Conservation (phyloP, 306 rosid genomes). For the Parietaria judaica region DNA sequence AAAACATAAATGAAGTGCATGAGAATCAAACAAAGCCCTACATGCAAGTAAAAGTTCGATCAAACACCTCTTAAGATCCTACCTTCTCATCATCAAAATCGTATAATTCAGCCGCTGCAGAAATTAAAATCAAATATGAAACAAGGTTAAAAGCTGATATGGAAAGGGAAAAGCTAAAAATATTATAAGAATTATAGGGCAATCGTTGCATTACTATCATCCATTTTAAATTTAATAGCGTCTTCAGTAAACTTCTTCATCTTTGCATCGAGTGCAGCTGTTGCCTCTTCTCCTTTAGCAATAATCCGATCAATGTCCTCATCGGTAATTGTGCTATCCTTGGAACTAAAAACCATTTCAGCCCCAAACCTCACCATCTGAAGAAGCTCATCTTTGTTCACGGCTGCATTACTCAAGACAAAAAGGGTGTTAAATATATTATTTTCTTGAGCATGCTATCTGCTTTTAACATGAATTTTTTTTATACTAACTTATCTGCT, state of each 20-base stretch:
- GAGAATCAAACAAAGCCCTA: neutral
- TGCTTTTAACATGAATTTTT: neutral
- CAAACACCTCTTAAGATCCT: slow-evolving; percentile 1
- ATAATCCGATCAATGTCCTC: slow-evolving; percentile 97
- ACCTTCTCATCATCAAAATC: slow-evolving; percentile 98
- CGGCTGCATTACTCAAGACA: slow-evolving; percentile 48
- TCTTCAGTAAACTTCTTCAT: slow-evolving; percentile 99
- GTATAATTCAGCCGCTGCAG: slow-evolving; percentile 86
- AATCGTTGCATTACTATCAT: slow-evolving; percentile 58
- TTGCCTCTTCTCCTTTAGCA: slow-evolving; percentile 96
- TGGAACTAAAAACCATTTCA: slow-evolving; percentile 99
- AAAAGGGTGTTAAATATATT: slow-evolving; percentile 4
- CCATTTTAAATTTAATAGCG: slow-evolving; percentile 98
- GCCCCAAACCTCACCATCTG: slow-evolving; percentile 99
- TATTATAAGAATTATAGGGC: neutral
- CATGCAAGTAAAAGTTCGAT: neutral
- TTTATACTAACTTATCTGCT: slow-evolving; percentile 67
- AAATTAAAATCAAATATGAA: slow-evolving; percentile 16
- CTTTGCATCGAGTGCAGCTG: slow-evolving; percentile 97
- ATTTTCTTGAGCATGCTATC: neutral
- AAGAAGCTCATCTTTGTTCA: slow-evolving; percentile 90
- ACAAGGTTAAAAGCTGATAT: slow-evolving; percentile 7
- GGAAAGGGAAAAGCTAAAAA: neutral
- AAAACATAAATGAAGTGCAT: neutral
- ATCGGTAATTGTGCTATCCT: slow-evolving; percentile 91